Conservation (phyloP, 225 moss, liverwort and hornwort genomes). For the Ulota crispa region DNA sequence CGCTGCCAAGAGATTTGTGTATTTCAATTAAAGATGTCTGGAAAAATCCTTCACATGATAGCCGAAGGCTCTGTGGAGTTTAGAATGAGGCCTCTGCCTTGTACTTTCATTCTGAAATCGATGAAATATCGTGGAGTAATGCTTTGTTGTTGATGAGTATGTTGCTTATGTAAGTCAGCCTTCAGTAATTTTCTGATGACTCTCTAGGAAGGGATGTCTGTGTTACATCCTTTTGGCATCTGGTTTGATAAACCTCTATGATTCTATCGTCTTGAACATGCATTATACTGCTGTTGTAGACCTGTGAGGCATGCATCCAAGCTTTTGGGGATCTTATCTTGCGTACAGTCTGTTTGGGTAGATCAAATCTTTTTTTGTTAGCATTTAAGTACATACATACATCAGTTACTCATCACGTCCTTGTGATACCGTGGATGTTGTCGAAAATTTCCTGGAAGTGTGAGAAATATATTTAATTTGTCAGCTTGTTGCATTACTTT, state of each 20-base stretch:
- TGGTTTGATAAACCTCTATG: background rate
- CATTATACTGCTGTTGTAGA: background rate
- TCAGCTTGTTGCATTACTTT: no score
- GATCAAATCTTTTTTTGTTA: background rate
- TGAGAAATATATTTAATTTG: no score
- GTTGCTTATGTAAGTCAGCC: background rate
- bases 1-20: background rate
- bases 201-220: background rate
- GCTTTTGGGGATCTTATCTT: background rate
- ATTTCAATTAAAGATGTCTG: slow-evolving; percentile 2
- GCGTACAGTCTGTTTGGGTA: background rate
- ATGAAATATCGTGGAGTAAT: slow-evolving; percentile 11
- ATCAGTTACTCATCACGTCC: background rate
- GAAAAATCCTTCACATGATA: slow-evolving; percentile 3
- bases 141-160: background rate
- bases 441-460: background rate
- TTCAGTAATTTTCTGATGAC: background rate
- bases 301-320: background rate
- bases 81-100: slow-evolving; percentile 17
- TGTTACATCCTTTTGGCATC: background rate
- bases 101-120: background rate
- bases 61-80: slow-evolving; percentile 41
- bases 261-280: background rate
- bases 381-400: background rate
- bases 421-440: no score